Base-by-base conservation (phyloP, 1,284 basidiomycete species). In the Moesziomyces antarcticus region DNA sequence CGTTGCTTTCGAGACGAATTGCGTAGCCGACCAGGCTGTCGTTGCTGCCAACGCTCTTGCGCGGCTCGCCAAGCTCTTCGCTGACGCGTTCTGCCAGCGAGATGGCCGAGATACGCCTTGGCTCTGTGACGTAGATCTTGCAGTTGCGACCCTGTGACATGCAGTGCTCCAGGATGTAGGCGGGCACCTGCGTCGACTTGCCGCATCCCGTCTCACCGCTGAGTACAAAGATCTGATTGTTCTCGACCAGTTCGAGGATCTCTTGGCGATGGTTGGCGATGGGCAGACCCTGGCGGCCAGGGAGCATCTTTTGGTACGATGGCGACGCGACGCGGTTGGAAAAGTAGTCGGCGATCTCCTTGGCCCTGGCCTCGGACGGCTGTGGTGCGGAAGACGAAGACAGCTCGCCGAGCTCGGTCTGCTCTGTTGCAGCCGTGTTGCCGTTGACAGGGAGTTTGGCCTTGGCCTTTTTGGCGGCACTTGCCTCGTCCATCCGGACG, bases 181-280 rank as follows among this genome's bases (percentile, higher is more conserved):
- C 89, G 1, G 97, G 97, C 4, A 99, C 89, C 86, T 99, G 97
- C 0, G 97, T 99, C 1, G 95, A 97, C 86, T 99, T 99, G 16
- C 96, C 97, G 80, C 94, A 99, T 77, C 97, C 97, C 5, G 97
- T 99, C 86, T 99, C 97, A 46, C 97, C 97, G 79, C 94, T 96
- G 1, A 99, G 87, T 0, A 99, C 94, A 42, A 98, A 87, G 18
- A 97, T 89, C 80, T 97, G 95, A 6, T 90, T 90, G n/a, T 87
- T 85, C 49, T 92, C 90, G 47, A 99, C 85, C 0, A 88, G 88
- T 6, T 89, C 86, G 21, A 93, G 86, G 55, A 99, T 97, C 48
- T 89, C 85, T 5, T 91, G 84, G 30, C 93, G 89, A 85, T 93
- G 95, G 18, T 88, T 86, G 13, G 94, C 93, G 78, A 99, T 99